A percentile compares a stretch with the other conserved stretches of the same genome.
These are phyloP conservation scores for Cyclotella atomus DNA, from an alignment of 108 stramenopile genomes.

Conservation along the genomic window DNA sequence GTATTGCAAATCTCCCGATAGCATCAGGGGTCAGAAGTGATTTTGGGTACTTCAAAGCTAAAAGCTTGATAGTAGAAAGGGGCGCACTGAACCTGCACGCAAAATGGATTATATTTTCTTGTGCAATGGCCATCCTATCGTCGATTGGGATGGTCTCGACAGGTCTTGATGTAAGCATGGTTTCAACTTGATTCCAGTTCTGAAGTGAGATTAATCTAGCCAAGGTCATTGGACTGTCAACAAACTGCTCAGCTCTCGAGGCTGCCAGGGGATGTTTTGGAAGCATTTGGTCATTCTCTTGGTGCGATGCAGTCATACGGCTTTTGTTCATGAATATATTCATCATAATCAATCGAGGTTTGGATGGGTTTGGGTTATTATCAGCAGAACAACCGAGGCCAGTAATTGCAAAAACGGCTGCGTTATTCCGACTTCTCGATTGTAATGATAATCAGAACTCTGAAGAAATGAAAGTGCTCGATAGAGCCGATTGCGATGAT, in stretches of 20 bases:
- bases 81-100: constrained; percentile 35
- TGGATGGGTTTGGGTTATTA: background rate
- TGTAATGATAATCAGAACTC: background rate
- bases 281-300: background rate
- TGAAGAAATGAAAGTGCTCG: background rate
- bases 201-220: constrained; percentile 20
- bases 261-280: background rate
- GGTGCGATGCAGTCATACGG: background rate
- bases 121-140: constrained; percentile 9
- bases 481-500: no score
- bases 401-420: no score
- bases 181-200: constrained; percentile 32
- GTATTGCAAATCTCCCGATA: constrained; percentile 32
- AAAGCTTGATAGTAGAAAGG: constrained; percentile 18
- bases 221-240: constrained; percentile 11
- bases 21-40: constrained; percentile 39
- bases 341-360: background rate
- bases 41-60: constrained; percentile 23
- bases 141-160: constrained; percentile 37
- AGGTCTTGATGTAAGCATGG: constrained; percentile 3
- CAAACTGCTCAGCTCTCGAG: background rate
- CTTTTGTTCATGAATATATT: constrained; percentile 17
- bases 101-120: constrained; percentile 38
- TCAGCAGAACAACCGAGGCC: no score
- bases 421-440: no score